phyloP scores from a whole-genome alignment of 164 flowering plant species.

The Nymphaea colorata region DNA sequence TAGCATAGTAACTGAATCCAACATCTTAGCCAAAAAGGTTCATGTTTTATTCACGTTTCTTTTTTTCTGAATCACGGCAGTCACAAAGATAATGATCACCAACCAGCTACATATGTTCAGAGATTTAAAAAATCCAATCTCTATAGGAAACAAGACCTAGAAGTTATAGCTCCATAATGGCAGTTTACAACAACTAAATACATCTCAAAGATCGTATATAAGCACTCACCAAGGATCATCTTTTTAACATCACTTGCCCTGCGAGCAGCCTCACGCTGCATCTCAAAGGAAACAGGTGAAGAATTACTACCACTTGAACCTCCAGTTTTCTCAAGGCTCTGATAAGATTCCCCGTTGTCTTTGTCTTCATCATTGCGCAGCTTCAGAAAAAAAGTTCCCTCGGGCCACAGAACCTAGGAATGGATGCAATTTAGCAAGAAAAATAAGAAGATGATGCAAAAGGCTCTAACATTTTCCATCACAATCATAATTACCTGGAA shows the following conservation, averaged over 20 bases:
- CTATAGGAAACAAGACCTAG: background rate
- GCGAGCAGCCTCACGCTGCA: conserved; percentile 85
- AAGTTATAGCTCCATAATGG: background rate
- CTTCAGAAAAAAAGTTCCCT: conserved; percentile 63
- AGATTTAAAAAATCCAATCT: too few relatives aligned
- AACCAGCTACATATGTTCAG: too few relatives aligned
- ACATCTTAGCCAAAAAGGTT: too few relatives aligned
- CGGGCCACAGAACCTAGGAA: conserved; percentile 80
- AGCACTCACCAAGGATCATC: conserved; percentile 61
- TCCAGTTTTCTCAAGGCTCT: conserved; percentile 15
- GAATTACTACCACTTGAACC: conserved; percentile 22
- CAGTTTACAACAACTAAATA: background rate
- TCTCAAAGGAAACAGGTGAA: conserved; percentile 57
- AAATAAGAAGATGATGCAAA: background rate
- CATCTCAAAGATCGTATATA: background rate
- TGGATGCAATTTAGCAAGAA: background rate
- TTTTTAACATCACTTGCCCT: conserved; percentile 86
- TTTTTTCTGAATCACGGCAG: too few relatives aligned
- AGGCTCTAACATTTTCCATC: background rate
- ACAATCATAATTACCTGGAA: background rate
- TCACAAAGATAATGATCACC: too few relatives aligned
- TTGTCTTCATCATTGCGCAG: conserved; percentile 16
- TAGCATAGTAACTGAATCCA: too few relatives aligned
- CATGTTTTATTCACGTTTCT: too few relatives aligned
- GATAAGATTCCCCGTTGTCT: conserved; percentile 14